These are phyloP conservation scores for Mollisia scopiformis DNA, from an alignment of 2,329 filamentous ascomycete species.

Conservation along the genomic window DNA sequence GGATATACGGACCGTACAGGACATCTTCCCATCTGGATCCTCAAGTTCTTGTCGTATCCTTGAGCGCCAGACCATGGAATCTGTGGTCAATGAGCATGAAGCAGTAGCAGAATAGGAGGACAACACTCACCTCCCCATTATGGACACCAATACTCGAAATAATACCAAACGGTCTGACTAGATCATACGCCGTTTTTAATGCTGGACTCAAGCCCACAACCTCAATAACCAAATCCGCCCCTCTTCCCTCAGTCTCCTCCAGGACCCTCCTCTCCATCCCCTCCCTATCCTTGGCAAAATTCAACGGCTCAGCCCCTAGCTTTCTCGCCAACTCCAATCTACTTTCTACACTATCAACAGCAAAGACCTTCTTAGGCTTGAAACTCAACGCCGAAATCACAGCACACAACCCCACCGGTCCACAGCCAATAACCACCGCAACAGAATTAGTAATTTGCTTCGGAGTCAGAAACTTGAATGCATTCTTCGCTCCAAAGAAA, in stretches of 20 bases:
- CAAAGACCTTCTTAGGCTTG: constrained; percentile 52
- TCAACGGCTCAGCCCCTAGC: constrained; percentile 64
- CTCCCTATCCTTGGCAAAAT: constrained; percentile 69
- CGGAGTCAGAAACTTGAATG: constrained; percentile 47
- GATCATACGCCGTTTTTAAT: constrained; percentile 67
- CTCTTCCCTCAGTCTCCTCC: constrained; percentile 74
- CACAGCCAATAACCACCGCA: constrained; percentile 66
- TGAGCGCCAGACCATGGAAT: constrained; percentile 60
- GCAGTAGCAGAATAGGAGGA: no score
- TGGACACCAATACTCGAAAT: constrained; percentile 78
- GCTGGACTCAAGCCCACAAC: constrained; percentile 72
- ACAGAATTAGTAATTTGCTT: constrained; percentile 38
- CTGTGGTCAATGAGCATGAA: constrained; percentile 35
- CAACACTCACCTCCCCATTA: not conserved
- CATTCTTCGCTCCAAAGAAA: constrained; percentile 80
- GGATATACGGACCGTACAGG: constrained; percentile 71
- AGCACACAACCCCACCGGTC: constrained; percentile 40
- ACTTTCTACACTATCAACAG: constrained; percentile 47
- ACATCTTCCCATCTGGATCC: constrained; percentile 74
- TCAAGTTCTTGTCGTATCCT: constrained; percentile 66
- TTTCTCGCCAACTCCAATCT: constrained; percentile 44
- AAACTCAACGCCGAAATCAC: constrained; percentile 48
- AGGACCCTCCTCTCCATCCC: constrained; percentile 63
- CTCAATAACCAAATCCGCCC: constrained; percentile 84
- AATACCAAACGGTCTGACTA: constrained; percentile 70